Evolutionary conservation across 306 rosid genomes (phyloP), one percentile per base, ranked within the genome.

Genomic region (Clitoria ternatea): DNA sequence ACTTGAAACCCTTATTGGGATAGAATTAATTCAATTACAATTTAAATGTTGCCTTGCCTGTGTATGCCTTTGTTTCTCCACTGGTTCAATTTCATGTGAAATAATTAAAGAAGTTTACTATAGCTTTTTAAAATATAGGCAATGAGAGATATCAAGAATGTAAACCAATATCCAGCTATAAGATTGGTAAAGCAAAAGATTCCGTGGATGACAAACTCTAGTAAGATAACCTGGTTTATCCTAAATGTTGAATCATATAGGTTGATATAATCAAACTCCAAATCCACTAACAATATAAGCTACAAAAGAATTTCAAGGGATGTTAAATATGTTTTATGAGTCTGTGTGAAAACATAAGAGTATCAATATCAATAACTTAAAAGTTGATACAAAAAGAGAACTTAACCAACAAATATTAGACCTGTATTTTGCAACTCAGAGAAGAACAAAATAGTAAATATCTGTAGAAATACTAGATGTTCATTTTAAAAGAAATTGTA

Each of bases 221-320:
- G 97, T 77, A 93, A 63, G 50, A 93, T 40, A 61, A 82, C 81
- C 69, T 22, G 45, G 85, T 93, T 93, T 67, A 93, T 84, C 80
- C 87, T 78, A 68, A 85, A 75, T 14, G 98, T 85, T 36, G 97
- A 86, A 81, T 93, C 98, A 35, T 86, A 92, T 1, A 97, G 97
- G 67, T 92, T 92, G 80, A 92, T 88, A 64, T 92, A 88, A 83
- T 92, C 98, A 61, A 80, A 92, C 77, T 92, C 98, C 12, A 92
- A 72, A 72, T 92, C 98, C 74, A 90, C 85, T 87, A 92, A 88
- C 81, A 92, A 70, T 76, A 92, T 80, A 77, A 92, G 88, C 98
- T 92, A 89, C 90, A 85, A 72, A 33, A 33, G 59, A 55, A 62
- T 11, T 35, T 52, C 33, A 20, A 0, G 24, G 33, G 30, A 62